A percentile compares a stretch with the other conserved stretches of the same genome.
Conservation (phyloP, 2,329 filamentous ascomycete genomes). For the Amylocarpus encephaloides region DNA sequence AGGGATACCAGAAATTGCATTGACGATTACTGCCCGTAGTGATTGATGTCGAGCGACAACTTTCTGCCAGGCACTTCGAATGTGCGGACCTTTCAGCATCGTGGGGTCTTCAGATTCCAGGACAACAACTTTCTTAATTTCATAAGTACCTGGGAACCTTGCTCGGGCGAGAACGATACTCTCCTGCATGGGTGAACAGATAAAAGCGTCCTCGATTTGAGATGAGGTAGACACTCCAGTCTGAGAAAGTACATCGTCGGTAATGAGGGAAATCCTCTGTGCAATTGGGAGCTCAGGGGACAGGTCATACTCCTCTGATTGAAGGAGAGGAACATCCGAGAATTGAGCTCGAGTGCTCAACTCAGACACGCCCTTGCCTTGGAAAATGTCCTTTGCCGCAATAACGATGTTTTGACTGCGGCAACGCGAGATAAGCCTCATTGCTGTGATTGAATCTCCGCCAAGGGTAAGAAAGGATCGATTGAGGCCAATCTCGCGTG, state of each 20-base stretch:
- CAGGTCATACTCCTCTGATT: neutral
- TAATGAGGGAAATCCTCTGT: too few relatives aligned
- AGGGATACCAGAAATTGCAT: neutral
- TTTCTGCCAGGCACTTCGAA: neutral
- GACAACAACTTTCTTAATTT: neutral
- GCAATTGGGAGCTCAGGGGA: too few relatives aligned
- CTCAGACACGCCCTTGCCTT: neutral
- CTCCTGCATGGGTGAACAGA: conserved; percentile 1
- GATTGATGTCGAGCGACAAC: neutral
- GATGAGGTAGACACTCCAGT: neutral
- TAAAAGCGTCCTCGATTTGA: neutral
- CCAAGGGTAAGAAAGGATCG: conserved; percentile 34
- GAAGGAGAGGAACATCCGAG: neutral
- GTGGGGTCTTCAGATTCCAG: neutral
- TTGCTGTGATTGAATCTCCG: conserved; percentile 40
- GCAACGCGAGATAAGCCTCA: conserved; percentile 38
- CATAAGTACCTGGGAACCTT: neutral
- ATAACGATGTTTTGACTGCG: neutral
- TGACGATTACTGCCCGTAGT: neutral
- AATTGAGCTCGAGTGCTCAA: conserved; percentile 2
- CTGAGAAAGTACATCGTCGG: too few relatives aligned
- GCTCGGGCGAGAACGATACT: neutral
- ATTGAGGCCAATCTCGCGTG: neutral
- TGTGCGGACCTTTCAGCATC: neutral
- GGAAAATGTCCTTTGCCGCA: neutral